These are phyloP conservation scores for Saccharomycopsis schoenii DNA, from an alignment of 805 yeast genomes.

Conservation along the genomic window DNA sequence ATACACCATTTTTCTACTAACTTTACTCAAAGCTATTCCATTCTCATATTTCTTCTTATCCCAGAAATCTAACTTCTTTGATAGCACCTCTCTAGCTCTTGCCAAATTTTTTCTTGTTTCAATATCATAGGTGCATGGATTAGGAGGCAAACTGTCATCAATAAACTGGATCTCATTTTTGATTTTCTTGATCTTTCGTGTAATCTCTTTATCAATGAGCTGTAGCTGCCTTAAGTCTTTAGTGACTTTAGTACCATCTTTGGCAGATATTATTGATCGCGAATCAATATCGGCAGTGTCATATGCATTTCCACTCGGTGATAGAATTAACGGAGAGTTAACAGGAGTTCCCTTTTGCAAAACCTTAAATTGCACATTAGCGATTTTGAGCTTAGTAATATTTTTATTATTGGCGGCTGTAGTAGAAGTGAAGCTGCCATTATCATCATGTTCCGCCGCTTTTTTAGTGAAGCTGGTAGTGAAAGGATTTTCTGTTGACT, in stretches of 20 bases:
- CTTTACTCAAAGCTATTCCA: slow-evolving; percentile 17
- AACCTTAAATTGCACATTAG: not conserved
- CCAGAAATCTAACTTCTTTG: slow-evolving; percentile 18
- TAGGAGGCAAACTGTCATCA: slow-evolving; percentile 18
- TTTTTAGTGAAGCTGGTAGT: not conserved
- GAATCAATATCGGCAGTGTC: not conserved
- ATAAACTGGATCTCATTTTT: slow-evolving; percentile 16
- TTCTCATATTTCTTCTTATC: slow-evolving; percentile 20
- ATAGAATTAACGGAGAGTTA: not conserved
- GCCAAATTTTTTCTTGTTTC: slow-evolving; percentile 15
- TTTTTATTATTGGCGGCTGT: not conserved
- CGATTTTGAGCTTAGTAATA: not conserved
- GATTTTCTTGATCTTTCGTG: slow-evolving; percentile 16
- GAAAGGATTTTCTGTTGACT: not conserved
- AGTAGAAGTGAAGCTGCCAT: no score
- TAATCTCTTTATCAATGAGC: slow-evolving; percentile 16
- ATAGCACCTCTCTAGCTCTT: slow-evolving; percentile 14
- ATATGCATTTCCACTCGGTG: not conserved
- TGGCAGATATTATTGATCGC: not conserved
- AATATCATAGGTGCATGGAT: slow-evolving; percentile 17
- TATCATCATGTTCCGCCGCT: not conserved
- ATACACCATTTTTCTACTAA: slow-evolving; percentile 17
- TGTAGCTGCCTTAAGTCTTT: slow-evolving; percentile 16
- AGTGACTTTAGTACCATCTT: not conserved
- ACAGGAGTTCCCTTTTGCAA: not conserved